Conservation (phyloP, 768 basidiomycete genomes). For the Lactifluus echinatus region DNA sequence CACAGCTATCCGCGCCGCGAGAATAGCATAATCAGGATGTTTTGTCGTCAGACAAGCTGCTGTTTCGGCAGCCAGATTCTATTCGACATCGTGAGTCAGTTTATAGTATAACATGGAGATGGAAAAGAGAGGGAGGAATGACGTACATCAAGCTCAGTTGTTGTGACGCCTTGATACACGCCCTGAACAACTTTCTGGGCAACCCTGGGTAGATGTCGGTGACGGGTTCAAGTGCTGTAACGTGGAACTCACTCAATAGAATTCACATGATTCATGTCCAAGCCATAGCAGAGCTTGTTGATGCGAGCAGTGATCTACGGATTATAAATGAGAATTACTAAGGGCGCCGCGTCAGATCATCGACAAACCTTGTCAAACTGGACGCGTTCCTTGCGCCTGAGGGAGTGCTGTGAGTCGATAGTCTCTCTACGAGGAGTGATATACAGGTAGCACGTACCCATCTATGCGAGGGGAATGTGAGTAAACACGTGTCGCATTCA, state of each 20-base stretch:
- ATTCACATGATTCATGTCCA: constrained; percentile 86
- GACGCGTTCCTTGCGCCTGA: constrained; percentile 81
- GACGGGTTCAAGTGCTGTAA: not conserved
- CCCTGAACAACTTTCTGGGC: constrained; percentile 90
- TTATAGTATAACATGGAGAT: not conserved
- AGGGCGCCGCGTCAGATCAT: not conserved
- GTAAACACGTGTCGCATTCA: constrained; percentile 1
- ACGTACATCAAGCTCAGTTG: constrained; percentile 91
- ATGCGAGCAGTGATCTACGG: constrained; percentile 76
- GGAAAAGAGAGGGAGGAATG: not conserved
- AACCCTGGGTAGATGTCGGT: constrained; percentile 40
- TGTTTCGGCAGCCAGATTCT: constrained; percentile 97
- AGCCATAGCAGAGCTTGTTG: constrained; percentile 89
- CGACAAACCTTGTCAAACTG: constrained; percentile 80
- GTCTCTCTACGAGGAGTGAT: constrained; percentile 20
- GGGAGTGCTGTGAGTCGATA: constrained; percentile 17
- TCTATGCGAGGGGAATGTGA: constrained; percentile 29
- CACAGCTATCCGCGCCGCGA: constrained; percentile 97
- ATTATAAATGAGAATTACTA: not conserved
- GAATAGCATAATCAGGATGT: constrained; percentile 95
- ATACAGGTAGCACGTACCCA: constrained; percentile 35
- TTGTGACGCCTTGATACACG: constrained; percentile 93
- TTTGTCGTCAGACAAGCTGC: constrained; percentile 96
- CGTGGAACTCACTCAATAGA: constrained; percentile 68
- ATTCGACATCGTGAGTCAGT: not conserved